phyloP scores from a whole-genome alignment of 805 yeast genomes.

The Sungouiozyma ichnusensis region DNA sequence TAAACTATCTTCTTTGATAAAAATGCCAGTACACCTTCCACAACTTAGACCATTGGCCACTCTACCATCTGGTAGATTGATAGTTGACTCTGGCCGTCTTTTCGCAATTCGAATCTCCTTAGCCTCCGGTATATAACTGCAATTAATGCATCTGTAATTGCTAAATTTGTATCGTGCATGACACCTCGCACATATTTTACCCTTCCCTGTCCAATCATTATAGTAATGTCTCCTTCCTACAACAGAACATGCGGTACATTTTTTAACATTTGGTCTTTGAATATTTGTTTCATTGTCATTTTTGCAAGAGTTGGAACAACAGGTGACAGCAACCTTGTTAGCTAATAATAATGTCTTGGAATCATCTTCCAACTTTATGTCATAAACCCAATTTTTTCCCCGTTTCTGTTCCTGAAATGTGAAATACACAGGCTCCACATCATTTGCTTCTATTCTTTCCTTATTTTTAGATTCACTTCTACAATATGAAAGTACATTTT shows the following conservation, averaged over 20 bases:
- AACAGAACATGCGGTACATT: slow-evolving; percentile 18
- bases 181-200: slow-evolving; percentile 18
- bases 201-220: slow-evolving; percentile 20
- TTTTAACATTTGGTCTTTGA: slow-evolving; percentile 13
- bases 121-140: slow-evolving; percentile 21
- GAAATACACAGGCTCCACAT: slow-evolving; percentile 16
- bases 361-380: slow-evolving; percentile 11
- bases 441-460: slow-evolving; percentile 6
- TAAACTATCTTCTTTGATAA: slow-evolving; percentile 7
- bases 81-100: slow-evolving; percentile 4
- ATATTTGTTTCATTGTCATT: slow-evolving; percentile 12
- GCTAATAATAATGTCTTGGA: slow-evolving; percentile 14
- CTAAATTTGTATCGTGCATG: slow-evolving; percentile 18
- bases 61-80: not conserved
- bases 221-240: slow-evolving; percentile 18
- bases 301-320: slow-evolving; percentile 4
- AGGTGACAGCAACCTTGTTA: slow-evolving; percentile 14
- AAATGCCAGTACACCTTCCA: slow-evolving; percentile 10
- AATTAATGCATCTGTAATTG: slow-evolving; percentile 17
- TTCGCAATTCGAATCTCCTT: slow-evolving; percentile 8
- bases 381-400: slow-evolving; percentile 14
- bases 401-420: slow-evolving; percentile 13
- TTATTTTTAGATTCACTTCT: slow-evolving; percentile 18
- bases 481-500: slow-evolving; percentile 18
- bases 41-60: not conserved